phyloP scores from a whole-genome alignment of 1,139 yeast species.

The Pichia inconspicua region DNA sequence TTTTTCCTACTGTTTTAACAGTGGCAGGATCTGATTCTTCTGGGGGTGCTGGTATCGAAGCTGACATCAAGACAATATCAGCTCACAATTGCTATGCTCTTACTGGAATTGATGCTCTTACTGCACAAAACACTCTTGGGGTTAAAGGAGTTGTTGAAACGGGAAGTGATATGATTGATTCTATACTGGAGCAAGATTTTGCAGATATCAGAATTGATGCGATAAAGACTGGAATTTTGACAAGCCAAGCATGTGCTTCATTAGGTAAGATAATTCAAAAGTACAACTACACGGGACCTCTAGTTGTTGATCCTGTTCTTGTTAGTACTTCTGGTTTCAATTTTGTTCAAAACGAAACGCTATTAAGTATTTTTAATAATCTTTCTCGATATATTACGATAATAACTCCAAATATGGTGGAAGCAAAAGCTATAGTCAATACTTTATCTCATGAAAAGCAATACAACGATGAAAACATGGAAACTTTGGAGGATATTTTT shows the following conservation, averaged over 20 bases:
- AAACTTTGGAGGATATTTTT: constrained; percentile 4
- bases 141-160: constrained; percentile 33
- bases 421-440: constrained; percentile 9
- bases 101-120: constrained; percentile 74
- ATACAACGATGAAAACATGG: neutral
- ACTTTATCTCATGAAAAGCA: constrained; percentile 1
- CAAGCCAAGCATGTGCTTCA: constrained; percentile 36
- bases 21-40: constrained; percentile 84
- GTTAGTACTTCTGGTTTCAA: constrained; percentile 13
- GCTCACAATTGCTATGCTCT: constrained; percentile 75
- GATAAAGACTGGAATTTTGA: constrained; percentile 78
- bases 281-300: constrained; percentile 27
- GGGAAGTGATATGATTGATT: neutral
- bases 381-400: constrained; percentile 2
- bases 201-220: constrained; percentile 49
- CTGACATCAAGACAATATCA: constrained; percentile 77
- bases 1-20: constrained; percentile 39
- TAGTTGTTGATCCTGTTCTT: constrained; percentile 14
- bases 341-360: constrained; percentile 1
- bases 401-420: constrained; percentile 12
- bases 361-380: neutral
- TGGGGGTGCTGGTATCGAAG: constrained; percentile 95
- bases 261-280: constrained; percentile 35
- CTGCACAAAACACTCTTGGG: constrained; percentile 71
- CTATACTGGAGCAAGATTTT: constrained; percentile 8